phyloP scores from a whole-genome alignment of 2,329 filamentous ascomycete genomes.

The Apiospora saccharicola region DNA sequence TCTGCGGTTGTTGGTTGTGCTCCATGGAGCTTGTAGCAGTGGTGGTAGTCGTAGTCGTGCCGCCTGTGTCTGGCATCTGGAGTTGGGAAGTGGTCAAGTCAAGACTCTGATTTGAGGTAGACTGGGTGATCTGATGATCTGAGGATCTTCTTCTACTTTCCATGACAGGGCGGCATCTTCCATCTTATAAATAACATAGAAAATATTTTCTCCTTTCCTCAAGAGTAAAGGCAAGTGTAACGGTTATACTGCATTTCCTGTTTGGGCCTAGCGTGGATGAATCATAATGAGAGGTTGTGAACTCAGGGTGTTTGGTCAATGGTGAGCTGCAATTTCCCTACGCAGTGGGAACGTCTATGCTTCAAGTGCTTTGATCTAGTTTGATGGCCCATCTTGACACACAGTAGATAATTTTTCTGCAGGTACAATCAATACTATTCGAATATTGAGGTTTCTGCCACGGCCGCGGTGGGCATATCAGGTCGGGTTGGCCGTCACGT shows the following conservation, averaged over 20 bases:
- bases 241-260: not conserved
- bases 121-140: not conserved
- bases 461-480: not conserved
- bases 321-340: not conserved
- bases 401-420: not conserved
- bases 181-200: not conserved
- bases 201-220: not conserved
- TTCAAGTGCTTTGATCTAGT: not conserved
- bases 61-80: not conserved
- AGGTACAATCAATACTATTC: not conserved
- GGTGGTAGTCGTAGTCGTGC: not conserved
- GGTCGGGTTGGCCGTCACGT: not conserved
- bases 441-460: not conserved
- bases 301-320: not conserved
- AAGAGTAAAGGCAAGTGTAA: not conserved
- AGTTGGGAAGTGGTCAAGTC: not conserved
- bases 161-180: not conserved
- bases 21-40: not conserved
- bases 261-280: constrained; percentile 4
- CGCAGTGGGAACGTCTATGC: not conserved
- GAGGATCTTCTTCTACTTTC: not conserved
- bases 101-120: not conserved
- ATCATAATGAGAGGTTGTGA: constrained; percentile 18
- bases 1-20: constrained; percentile 1
- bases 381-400: not conserved